Base-by-base conservation (phyloP, 2,329 filamentous ascomycete species). In the Cryphonectria carpinicola region DNA sequence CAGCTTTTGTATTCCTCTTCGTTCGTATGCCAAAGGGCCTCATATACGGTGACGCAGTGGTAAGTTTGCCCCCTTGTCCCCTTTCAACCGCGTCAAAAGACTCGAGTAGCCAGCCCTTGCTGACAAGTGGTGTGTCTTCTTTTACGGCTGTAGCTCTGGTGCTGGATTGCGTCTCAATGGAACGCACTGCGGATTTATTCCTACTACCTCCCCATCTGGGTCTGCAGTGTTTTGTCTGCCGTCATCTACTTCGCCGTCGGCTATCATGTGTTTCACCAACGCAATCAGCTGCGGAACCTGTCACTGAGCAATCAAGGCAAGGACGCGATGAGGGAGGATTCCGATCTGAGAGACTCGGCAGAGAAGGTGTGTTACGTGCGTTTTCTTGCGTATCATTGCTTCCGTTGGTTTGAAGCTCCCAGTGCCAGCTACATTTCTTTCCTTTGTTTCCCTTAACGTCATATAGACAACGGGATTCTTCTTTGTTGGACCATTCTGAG, bases 1-100 rank as follows among this genome's bases (percentile, higher is more conserved):
- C 92, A 11, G 88, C 92, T 0, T 77, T 95, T 39, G 81, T 87
- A 28, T 89, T 92, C 72, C 84, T 94, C 39, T 85, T 92, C 63
- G 80, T 92, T 67, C 80, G 80, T 37, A 73, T 78, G 6, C 72
- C 75, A 17, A 78, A 79, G 19, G 81, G 82, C 0, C 78, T 79
- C 2, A 80, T 88, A 1, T 89, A 89, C 72, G 88, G 87, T 17
- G 81, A 89, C 77, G 87, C 87, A 32, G 88, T 87, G 39, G 87
- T 89, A 76, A 74, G 84, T 79, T 5, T 2, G 7, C 32, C 13
- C 10, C n/a, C 37, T 19, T 41, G n/a, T 4, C n/a, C 13, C 28
- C 56, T 28, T 37, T n/a, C 32, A n/a, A 14, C 10, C 39, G 1
- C 35, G 68, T 1, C 22, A 6, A 14, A 32, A 3, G 2, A 32